phyloP scores from a whole-genome alignment of 108 stramenopile genomes.

The Epithemia pelagica region DNA sequence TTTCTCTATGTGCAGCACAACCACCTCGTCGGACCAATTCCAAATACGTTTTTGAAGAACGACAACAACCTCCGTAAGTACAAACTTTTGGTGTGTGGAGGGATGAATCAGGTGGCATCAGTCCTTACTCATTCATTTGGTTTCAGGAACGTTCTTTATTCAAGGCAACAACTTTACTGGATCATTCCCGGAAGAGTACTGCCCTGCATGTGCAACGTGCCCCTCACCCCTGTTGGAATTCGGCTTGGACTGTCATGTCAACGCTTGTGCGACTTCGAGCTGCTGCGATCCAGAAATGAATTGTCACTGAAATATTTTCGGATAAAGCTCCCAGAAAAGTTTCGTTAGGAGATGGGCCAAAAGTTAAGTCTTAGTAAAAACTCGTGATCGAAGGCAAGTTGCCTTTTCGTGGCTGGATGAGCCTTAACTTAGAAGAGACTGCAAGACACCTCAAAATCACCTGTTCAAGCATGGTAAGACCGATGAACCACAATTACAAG shows the following conservation, averaged over 20 bases:
- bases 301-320: not conserved
- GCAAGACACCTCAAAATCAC: no score
- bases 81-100: no score
- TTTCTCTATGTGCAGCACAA: slow-evolving; percentile 36
- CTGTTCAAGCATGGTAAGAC: no score
- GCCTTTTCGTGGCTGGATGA: no score
- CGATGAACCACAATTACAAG: no score
- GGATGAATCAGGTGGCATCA: no score
- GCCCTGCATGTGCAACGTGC: slow-evolving; percentile 2
- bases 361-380: no score
- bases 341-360: no score
- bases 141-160: slow-evolving; percentile 31
- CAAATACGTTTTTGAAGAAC: slow-evolving; percentile 17
- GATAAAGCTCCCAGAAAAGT: no score
- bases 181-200: slow-evolving; percentile 19
- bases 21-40: slow-evolving; percentile 30
- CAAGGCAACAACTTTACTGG: slow-evolving; percentile 36
- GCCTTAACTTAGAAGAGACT: no score
- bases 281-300: not conserved
- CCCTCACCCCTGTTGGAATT: not conserved
- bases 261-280: not conserved
- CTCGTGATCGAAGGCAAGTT: no score
- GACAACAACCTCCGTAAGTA: slow-evolving; percentile 30
- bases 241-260: slow-evolving; percentile 2
- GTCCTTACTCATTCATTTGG: no score